A percentile compares a stretch with the other conserved stretches of the same genome.
Conservation (phyloP, 2,329 filamentous ascomycete species). For the Fusarium phyllophilum region DNA sequence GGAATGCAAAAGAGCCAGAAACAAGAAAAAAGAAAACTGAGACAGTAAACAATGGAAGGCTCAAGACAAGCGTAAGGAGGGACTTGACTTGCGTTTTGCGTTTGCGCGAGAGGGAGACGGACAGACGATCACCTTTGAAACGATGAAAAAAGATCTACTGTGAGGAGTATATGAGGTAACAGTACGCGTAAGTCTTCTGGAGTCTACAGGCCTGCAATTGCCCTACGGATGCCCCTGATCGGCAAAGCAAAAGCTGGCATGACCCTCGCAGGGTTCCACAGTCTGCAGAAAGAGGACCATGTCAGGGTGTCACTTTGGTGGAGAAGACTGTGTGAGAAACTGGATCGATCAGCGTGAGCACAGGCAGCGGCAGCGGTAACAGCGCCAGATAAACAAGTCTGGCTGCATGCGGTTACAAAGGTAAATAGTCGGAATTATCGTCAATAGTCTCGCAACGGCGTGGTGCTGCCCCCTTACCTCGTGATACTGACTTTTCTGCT, state of each 20-base stretch:
- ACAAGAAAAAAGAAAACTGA: neutral
- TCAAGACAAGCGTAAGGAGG: conserved; percentile 29
- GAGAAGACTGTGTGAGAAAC: neutral
- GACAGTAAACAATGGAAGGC: conserved; percentile 8
- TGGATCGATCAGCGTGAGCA: conserved; percentile 16
- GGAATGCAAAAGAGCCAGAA: neutral
- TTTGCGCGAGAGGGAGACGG: neutral
- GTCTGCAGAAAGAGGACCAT: neutral
- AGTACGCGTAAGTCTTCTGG: conserved; percentile 21
- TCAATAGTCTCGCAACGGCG: neutral
- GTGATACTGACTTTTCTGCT: neutral
- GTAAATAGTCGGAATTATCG: neutral
- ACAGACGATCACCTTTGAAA: conserved; percentile 11
- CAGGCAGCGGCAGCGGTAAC: neutral
- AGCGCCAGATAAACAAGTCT: conserved; percentile 7
- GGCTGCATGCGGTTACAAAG: neutral
- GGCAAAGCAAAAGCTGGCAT: conserved; percentile 5
- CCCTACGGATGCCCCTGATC: conserved; percentile 20
- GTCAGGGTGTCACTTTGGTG: conserved; percentile 8
- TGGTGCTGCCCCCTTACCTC: neutral
- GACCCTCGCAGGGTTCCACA: conserved; percentile 18
- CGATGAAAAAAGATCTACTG: neutral
- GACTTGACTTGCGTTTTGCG: conserved; percentile 10
- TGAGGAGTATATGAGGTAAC: conserved; percentile 25
- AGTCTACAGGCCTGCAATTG: conserved; percentile 16